A percentile compares a stretch with the other conserved stretches of the same genome.
Conservation (phyloP, 345 rosid species). For the Rhodomyrtus tomentosa region DNA sequence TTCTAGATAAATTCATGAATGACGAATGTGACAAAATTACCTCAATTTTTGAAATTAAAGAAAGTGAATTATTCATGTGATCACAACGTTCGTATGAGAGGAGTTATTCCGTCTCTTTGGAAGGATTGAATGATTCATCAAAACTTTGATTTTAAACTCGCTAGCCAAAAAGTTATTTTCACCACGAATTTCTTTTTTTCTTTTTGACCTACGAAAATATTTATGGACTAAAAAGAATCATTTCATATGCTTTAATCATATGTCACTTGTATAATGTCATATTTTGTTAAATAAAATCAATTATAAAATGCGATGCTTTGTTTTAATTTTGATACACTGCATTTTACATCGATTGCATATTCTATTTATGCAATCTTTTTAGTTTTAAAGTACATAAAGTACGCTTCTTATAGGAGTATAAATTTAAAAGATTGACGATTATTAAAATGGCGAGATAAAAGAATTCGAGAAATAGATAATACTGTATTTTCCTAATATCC, state of each 20-base stretch:
- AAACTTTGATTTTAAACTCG: not conserved
- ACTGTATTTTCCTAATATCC: not conserved
- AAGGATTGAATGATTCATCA: not conserved
- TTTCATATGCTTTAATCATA: not conserved
- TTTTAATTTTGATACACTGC: not conserved
- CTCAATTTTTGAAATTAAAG: not conserved
- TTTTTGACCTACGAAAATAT: too few species aligned
- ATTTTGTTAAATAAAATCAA: not conserved
- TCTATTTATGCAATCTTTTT: not conserved
- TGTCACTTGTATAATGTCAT: fast-evolving
- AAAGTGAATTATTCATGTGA: not conserved
- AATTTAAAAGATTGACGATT: fast-evolving
- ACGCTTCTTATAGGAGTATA: not conserved
- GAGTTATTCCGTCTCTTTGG: not conserved
- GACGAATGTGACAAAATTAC: not conserved
- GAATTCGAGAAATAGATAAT: not conserved
- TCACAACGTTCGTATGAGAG: not conserved
- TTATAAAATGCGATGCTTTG: fast-evolving
- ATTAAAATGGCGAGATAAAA: not conserved
- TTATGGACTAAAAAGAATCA: not conserved
- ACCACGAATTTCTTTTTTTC: too few species aligned
- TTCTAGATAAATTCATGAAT: not conserved
- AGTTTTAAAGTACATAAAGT: not conserved
- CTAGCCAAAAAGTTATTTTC: not conserved
- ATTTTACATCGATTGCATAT: fast-evolving